These are phyloP conservation scores for Botrytis galanthina DNA, from an alignment of 2,329 filamentous ascomycete genomes.

Conservation along the genomic window DNA sequence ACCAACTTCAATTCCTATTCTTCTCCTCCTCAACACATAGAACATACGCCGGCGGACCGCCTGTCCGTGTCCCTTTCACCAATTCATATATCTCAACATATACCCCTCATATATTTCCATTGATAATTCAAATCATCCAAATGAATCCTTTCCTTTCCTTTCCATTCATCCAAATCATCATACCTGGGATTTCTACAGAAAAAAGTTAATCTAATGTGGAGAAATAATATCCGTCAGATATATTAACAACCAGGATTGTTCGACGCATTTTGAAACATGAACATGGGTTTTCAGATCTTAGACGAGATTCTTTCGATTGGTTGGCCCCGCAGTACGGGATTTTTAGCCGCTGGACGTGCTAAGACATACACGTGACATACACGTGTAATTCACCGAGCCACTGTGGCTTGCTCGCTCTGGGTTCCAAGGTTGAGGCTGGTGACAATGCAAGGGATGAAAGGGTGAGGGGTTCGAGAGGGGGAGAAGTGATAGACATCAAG, in stretches of 20 bases:
- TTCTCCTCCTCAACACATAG: not conserved
- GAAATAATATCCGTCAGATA: constrained; percentile 17
- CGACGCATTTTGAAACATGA: constrained; percentile 4
- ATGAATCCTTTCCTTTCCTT: not conserved
- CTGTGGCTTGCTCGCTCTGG: not conserved
- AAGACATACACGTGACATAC: fast-evolving
- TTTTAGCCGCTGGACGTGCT: not conserved
- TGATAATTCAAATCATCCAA: not conserved
- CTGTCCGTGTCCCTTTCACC: not conserved
- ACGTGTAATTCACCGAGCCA: not conserved
- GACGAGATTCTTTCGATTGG: not conserved
- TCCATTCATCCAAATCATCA: not conserved
- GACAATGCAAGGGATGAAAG: not conserved
- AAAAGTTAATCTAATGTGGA: constrained; percentile 12
- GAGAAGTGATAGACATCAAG: not conserved
- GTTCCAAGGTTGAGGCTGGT: not conserved
- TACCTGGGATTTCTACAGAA: too few relatives aligned
- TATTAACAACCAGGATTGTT: not conserved
- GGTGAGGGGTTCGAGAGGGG: not conserved
- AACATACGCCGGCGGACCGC: constrained; percentile 2
- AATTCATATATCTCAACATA: not conserved
- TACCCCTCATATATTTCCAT: not conserved
- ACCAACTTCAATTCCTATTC: not conserved
- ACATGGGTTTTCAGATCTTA: constrained; percentile 2
- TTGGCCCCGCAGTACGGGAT: not conserved